phyloP scores from a whole-genome alignment of 768 basidiomycete genomes.

The Leccinum barrowsii region DNA sequence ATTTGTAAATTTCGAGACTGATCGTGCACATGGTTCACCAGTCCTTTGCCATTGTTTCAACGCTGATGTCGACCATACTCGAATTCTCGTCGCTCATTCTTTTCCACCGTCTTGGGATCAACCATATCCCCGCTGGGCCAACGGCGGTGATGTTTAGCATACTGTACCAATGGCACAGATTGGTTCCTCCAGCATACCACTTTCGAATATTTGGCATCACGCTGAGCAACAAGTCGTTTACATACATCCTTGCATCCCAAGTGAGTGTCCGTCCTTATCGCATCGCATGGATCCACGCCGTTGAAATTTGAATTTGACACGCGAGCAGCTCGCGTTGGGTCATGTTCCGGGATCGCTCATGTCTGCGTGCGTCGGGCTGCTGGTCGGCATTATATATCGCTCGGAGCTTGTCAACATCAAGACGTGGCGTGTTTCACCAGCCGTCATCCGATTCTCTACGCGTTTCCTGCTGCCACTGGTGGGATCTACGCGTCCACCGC shows the following conservation, averaged over 20 bases:
- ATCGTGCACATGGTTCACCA: constrained; percentile 28
- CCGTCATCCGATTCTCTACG: constrained; percentile 51
- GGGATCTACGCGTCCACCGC: constrained; percentile 58
- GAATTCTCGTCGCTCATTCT: constrained; percentile 65
- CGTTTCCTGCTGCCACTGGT: constrained; percentile 63
- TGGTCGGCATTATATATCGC: constrained; percentile 76
- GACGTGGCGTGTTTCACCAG: constrained; percentile 68
- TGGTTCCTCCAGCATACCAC: constrained; percentile 72
- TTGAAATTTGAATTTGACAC: not conserved
- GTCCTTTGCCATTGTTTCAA: constrained; percentile 76
- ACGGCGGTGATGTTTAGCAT: constrained; percentile 74
- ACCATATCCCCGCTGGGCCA: constrained; percentile 73
- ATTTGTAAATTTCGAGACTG: not conserved
- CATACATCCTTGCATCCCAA: constrained; percentile 69
- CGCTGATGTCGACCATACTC: constrained; percentile 60
- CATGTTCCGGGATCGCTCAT: constrained; percentile 64
- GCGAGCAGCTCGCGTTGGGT: constrained; percentile 60
- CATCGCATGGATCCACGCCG: not conserved
- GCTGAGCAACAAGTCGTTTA: constrained; percentile 72
- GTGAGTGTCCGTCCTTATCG: constrained; percentile 37
- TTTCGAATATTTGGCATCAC: constrained; percentile 73
- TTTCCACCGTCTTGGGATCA: constrained; percentile 65
- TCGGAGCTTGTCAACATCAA: constrained; percentile 80
- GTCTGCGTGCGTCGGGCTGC: constrained; percentile 59
- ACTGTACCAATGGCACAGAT: constrained; percentile 77